Evolutionary conservation across 1,284 basidiomycete species (phyloP).

Genomic region (Takashimella koratensis): DNA sequence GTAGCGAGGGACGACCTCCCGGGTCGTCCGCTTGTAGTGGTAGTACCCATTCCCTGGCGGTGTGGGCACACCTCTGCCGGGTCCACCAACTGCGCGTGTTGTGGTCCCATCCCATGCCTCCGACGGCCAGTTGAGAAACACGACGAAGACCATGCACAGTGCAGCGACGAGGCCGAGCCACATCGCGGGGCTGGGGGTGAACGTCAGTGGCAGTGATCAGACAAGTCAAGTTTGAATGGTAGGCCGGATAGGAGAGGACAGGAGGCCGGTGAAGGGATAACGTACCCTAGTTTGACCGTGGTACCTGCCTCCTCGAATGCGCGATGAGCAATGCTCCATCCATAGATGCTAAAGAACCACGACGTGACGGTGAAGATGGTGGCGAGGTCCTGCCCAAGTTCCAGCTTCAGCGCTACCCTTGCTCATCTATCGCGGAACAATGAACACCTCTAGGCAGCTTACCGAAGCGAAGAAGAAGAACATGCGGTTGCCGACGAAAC

Average conservation of each 20-base stretch:
- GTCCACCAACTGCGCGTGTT: constrained; percentile 21
- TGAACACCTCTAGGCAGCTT: too few species aligned
- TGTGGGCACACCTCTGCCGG: constrained; percentile 25
- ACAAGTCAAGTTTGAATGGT: too few species aligned
- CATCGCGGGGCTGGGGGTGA: constrained; percentile 22
- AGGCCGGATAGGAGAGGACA: too few species aligned
- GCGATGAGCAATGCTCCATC: constrained; percentile 43
- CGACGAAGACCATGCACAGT: constrained; percentile 32
- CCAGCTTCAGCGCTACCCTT: too few species aligned
- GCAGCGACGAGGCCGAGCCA: constrained; percentile 44
- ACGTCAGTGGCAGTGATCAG: too few species aligned
- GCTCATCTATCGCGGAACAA: too few species aligned
- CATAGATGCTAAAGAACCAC: constrained; percentile 45
- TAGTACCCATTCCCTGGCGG: constrained; percentile 39
- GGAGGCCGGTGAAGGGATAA: too few species aligned
- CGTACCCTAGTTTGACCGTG: constrained; percentile 31
- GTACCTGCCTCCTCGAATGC: constrained; percentile 24
- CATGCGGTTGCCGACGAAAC: constrained; percentile 34
- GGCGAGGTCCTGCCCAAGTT: constrained; percentile 15
- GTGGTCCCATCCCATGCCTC: constrained; percentile 37
- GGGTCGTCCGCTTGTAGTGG: constrained; percentile 45
- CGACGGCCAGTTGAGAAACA: constrained; percentile 36
- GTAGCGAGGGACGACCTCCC: constrained; percentile 37
- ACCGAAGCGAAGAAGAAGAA: constrained; percentile 36
- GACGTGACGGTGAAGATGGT: constrained; percentile 21